These are phyloP conservation scores for Starmera stellimalicola DNA, from an alignment of 1,139 yeast species.

Conservation along the genomic window DNA sequence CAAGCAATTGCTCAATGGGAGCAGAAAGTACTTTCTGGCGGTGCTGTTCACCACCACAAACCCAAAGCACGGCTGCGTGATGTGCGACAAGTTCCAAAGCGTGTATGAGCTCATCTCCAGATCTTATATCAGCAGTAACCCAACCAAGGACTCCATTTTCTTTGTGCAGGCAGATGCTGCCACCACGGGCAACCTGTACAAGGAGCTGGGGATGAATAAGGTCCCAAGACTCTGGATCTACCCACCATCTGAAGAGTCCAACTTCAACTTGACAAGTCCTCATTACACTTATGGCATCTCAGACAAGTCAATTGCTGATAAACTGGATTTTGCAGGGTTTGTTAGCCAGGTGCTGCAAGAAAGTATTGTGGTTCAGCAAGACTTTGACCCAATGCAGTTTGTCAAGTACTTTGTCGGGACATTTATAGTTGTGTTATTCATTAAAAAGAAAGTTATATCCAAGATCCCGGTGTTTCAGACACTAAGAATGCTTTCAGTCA, in stretches of 20 bases:
- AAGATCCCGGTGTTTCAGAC: conserved; percentile 25
- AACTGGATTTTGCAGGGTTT: conserved; percentile 42
- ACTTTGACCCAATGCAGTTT: conserved; percentile 34
- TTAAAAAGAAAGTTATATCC: conserved; percentile 37
- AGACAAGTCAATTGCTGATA: conserved; percentile 18
- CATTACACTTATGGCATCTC: conserved; percentile 25
- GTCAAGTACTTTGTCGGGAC: conserved; percentile 36
- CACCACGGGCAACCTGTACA: conserved; percentile 31
- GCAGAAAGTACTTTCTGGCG: conserved; percentile 33
- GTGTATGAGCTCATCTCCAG: conserved; percentile 31
- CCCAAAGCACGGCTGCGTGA: conserved; percentile 28
- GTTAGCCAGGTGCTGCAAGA: conserved; percentile 36
- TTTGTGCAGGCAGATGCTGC: conserved; percentile 45
- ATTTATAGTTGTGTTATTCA: conserved; percentile 33
- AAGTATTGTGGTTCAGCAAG: conserved; percentile 32
- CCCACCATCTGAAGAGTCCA: conserved; percentile 34
- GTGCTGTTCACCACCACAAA: conserved; percentile 35
- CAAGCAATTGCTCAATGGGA: conserved; percentile 20
- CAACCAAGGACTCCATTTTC: conserved; percentile 28
- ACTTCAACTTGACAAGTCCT: conserved; percentile 17
- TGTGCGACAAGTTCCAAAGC: conserved; percentile 33
- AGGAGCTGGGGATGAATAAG: conserved; percentile 31
- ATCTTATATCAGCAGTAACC: conserved; percentile 36
- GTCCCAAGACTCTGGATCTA: conserved; percentile 61
- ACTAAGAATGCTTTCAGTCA: conserved; percentile 31